Percentiles rank a stretch among this genome's conserved stretches.
phyloP scores from a whole-genome alignment of 768 basidiomycete genomes.

The Calocybe gangraenosa region DNA sequence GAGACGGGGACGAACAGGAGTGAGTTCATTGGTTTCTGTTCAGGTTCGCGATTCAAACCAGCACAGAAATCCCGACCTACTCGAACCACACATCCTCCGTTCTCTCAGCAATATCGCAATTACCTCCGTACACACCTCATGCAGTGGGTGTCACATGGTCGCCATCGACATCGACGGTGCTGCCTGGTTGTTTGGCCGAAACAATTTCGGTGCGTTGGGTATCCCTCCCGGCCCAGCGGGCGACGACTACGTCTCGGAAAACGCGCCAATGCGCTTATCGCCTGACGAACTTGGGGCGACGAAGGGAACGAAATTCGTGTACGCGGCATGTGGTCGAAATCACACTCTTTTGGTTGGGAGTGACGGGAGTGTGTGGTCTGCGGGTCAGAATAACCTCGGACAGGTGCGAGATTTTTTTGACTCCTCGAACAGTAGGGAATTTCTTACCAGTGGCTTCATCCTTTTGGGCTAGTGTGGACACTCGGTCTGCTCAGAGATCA shows the following conservation, averaged over 20 bases:
- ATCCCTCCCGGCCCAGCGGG: constrained; percentile 42
- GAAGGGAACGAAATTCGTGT: constrained; percentile 58
- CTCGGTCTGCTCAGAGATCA: constrained; percentile 56
- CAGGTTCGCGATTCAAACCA: background rate
- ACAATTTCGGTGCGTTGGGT: constrained; percentile 57
- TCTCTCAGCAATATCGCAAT: constrained; percentile 79
- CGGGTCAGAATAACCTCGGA: constrained; percentile 76
- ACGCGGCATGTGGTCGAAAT: constrained; percentile 79
- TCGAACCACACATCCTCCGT: constrained; percentile 85
- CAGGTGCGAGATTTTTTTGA: constrained; percentile 47
- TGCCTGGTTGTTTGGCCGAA: constrained; percentile 91
- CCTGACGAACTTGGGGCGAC: constrained; percentile 60
- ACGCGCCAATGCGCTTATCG: constrained; percentile 59
- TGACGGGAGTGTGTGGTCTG: constrained; percentile 79
- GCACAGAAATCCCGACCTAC: constrained; percentile 68
- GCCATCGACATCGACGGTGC: constrained; percentile 69
- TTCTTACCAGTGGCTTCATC: too few relatives aligned
- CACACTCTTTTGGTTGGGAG: constrained; percentile 83
- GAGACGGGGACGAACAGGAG: constrained; percentile 35
- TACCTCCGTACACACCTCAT: constrained; percentile 70
- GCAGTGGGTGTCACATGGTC: constrained; percentile 73
- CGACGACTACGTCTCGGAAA: constrained; percentile 66
- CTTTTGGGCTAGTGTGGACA: constrained; percentile 67
- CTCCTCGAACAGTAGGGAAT: background rate
- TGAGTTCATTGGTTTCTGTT: constrained; percentile 22